phyloP scores from a whole-genome alignment of 192 early-diverging fungal species.

The Coemansia sp. region DNA sequence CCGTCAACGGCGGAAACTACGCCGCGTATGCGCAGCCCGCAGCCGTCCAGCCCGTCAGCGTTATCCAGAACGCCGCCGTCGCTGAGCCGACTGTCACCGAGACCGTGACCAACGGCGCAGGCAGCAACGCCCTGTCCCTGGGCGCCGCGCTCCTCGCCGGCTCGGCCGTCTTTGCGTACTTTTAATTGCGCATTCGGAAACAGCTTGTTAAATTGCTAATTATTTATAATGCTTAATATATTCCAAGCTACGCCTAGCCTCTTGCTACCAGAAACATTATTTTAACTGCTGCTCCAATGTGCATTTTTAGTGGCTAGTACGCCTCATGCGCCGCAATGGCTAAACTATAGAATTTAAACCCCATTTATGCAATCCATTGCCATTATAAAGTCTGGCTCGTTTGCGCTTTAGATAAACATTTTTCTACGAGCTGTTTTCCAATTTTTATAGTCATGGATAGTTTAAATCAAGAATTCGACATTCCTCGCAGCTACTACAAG shows the following conservation, averaged over 20 bases:
- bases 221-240: constrained; percentile 1
- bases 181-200: constrained; percentile 5
- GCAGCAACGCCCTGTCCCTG: constrained; percentile 34
- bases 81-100: constrained; percentile 42
- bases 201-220: background rate
- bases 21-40: background rate
- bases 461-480: background rate
- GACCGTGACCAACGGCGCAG: constrained; percentile 39
- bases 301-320: background rate
- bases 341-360: background rate
- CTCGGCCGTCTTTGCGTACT: constrained; percentile 24
- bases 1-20: constrained; percentile 16
- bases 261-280: too few relatives aligned
- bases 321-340: background rate
- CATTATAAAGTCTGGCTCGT: background rate
- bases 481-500: constrained; percentile 13
- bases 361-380: background rate
- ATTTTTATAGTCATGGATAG: background rate
- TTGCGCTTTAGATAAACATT: background rate
- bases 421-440: background rate
- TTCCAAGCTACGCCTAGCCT: background rate
- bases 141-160: constrained; percentile 29
- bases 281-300: background rate
- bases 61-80: constrained; percentile 41
- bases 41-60: constrained; percentile 21